Evolutionary conservation across 2,329 filamentous ascomycete species (phyloP).

Genomic region (Colletotrichum sp.): DNA sequence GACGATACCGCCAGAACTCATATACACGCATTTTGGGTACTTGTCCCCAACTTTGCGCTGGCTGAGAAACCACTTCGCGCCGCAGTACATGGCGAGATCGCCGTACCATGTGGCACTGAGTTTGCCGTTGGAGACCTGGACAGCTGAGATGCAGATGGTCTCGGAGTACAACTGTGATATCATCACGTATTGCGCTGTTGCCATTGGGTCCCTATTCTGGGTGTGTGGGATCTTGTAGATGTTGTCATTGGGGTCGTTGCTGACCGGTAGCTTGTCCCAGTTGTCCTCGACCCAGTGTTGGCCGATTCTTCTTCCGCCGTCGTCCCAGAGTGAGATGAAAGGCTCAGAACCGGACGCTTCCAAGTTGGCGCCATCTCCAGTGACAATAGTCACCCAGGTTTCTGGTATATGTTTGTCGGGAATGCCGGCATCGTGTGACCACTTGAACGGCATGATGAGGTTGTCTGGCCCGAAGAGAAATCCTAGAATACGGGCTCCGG

Average conservation of each 20-base stretch:
- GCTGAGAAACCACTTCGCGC: constrained; percentile 26
- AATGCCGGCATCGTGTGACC: background rate
- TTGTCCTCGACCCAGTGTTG: background rate
- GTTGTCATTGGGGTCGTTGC: background rate
- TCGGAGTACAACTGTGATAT: constrained; percentile 22
- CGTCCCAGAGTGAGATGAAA: constrained; percentile 22
- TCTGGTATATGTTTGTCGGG: background rate
- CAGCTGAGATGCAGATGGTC: constrained; percentile 25
- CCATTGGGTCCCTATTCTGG: constrained; percentile 4
- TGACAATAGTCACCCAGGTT: background rate
- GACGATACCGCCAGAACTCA: constrained; percentile 25
- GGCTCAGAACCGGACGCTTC: constrained; percentile 15
- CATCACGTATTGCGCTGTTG: constrained; percentile 17
- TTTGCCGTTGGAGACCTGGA: constrained; percentile 22
- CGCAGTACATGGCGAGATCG: constrained; percentile 25
- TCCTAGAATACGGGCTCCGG: background rate
- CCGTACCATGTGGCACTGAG: constrained; percentile 23
- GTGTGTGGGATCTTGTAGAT: constrained; percentile 14
- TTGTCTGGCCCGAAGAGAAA: background rate
- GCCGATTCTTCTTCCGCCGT: constrained; percentile 20
- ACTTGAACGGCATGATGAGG: background rate
- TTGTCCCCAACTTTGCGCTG: constrained; percentile 17
- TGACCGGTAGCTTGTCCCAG: background rate
- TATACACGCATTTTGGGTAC: constrained; percentile 21
- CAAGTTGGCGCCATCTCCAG: background rate